Evolutionary conservation across 148 eudicot genomes (phyloP).

Genomic region (Silene conica): DNA sequence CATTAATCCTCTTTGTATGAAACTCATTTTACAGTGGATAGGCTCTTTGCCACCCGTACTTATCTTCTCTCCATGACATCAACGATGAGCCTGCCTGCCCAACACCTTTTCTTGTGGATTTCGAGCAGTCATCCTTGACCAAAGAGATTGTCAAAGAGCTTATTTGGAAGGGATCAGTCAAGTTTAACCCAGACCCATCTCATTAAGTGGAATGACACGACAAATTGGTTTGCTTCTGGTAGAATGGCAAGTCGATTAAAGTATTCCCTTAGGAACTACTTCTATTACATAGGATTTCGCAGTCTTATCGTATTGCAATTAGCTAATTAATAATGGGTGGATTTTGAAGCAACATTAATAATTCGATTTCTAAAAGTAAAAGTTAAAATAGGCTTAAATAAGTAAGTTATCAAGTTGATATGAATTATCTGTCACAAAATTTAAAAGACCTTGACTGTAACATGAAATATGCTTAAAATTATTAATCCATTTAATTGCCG

Average conservation of each 20-base stretch:
- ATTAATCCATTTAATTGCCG: no score
- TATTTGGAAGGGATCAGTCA: conserved; percentile 74
- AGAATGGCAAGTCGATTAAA: not conserved
- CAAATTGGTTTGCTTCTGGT: conserved; percentile 22
- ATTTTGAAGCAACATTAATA: no score
- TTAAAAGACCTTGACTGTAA: no score
- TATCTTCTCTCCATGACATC: conserved; percentile 61
- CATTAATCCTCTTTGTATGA: not conserved
- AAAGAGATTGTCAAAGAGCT: conserved; percentile 80
- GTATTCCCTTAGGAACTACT: no score
- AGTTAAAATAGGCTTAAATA: no score
- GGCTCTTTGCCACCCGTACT: conserved; percentile 77
- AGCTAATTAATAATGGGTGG: no score
- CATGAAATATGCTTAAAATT: no score
- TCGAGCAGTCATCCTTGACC: conserved; percentile 60
- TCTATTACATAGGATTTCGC: no score
- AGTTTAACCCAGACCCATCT: conserved; percentile 68
- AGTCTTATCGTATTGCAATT: no score
- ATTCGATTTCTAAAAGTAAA: no score
- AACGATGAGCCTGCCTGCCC: conserved; percentile 70
- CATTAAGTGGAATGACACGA: conserved; percentile 27
- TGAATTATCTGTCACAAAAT: no score
- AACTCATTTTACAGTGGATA: conserved; percentile 44
- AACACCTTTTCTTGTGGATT: conserved; percentile 58
- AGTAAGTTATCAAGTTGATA: no score